Evolutionary conservation across 1,139 yeast genomes (phyloP).

Genomic region (Yamadazyma diospyri): DNA sequence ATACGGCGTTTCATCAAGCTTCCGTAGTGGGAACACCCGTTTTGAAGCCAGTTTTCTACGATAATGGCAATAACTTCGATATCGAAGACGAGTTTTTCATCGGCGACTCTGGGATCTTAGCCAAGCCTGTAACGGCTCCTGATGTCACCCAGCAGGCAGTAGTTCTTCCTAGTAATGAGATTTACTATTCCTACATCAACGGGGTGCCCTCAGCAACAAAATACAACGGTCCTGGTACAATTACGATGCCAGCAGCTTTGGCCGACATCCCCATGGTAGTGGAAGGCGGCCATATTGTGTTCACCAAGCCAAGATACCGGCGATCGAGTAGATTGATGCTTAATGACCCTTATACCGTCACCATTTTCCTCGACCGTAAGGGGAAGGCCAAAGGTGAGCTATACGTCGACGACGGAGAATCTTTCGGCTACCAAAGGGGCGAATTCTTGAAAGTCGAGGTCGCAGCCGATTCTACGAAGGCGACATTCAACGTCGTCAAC

Average conservation of each 20-base stretch:
- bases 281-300: slow-evolving; percentile 74
- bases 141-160: slow-evolving; percentile 44
- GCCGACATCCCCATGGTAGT: slow-evolving; percentile 68
- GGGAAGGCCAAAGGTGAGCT: slow-evolving; percentile 52
- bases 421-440: slow-evolving; percentile 55
- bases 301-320: slow-evolving; percentile 70
- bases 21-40: slow-evolving; percentile 65
- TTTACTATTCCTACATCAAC: slow-evolving; percentile 56
- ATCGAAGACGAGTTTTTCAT: slow-evolving; percentile 84
- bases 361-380: slow-evolving; percentile 53
- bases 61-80: slow-evolving; percentile 53
- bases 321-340: slow-evolving; percentile 76
- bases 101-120: slow-evolving; percentile 70
- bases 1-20: slow-evolving; percentile 74
- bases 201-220: slow-evolving; percentile 20
- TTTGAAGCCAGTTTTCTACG: slow-evolving; percentile 72
- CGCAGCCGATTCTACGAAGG: slow-evolving; percentile 12
- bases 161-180: slow-evolving; percentile 56
- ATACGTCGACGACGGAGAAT: slow-evolving; percentile 83
- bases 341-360: slow-evolving; percentile 78
- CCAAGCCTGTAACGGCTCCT: slow-evolving; percentile 75
- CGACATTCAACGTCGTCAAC: slow-evolving; percentile 9
- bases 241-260: slow-evolving; percentile 42
- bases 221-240: slow-evolving; percentile 12
- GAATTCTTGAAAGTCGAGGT: slow-evolving; percentile 44